Percentiles rank a stretch among this genome's conserved stretches.
phyloP scores from a whole-genome alignment of 805 yeast species.

The Candida boidinii region DNA sequence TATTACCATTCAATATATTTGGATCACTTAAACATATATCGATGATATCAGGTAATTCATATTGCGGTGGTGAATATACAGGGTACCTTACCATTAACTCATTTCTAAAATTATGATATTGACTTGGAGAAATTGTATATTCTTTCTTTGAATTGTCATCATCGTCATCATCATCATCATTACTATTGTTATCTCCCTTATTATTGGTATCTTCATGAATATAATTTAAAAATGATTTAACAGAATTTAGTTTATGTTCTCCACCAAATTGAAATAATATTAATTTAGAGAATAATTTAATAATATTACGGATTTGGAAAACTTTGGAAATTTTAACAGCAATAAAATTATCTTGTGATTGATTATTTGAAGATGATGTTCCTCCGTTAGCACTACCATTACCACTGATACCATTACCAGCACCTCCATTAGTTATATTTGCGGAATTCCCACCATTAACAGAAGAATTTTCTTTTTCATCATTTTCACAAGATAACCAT shows the following conservation, averaged over 20 bases:
- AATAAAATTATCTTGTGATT: neutral
- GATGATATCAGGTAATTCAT: conserved; percentile 34
- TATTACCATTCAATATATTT: too few species aligned
- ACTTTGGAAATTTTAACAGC: conserved; percentile 8
- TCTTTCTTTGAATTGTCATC: conserved; percentile 5
- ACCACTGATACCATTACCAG: neutral
- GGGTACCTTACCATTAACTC: conserved; percentile 75
- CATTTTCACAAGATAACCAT: conserved; percentile 30
- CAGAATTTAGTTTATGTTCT: conserved; percentile 24
- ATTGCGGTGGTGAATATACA: conserved; percentile 44
- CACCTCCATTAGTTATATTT: too few species aligned
- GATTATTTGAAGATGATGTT: too few species aligned
- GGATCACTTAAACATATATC: conserved; percentile 24
- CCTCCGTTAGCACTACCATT: too few species aligned
- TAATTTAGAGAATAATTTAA: conserved; percentile 44
- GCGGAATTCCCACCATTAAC: too few species aligned
- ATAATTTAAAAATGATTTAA: conserved; percentile 38
- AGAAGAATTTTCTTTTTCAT: too few species aligned
- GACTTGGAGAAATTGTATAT: conserved; percentile 63
- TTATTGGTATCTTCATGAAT: conserved; percentile 32
- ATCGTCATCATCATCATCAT: neutral
- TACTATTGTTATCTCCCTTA: conserved; percentile 1
- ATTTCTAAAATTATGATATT: conserved; percentile 71
- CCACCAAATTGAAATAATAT: conserved; percentile 60
- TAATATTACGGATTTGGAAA: conserved; percentile 47